A percentile compares a stretch with the other conserved stretches of the same genome.
These are phyloP conservation scores for Chloropicon primus DNA, from an alignment of 139 green algal species.

Conservation along the genomic window DNA sequence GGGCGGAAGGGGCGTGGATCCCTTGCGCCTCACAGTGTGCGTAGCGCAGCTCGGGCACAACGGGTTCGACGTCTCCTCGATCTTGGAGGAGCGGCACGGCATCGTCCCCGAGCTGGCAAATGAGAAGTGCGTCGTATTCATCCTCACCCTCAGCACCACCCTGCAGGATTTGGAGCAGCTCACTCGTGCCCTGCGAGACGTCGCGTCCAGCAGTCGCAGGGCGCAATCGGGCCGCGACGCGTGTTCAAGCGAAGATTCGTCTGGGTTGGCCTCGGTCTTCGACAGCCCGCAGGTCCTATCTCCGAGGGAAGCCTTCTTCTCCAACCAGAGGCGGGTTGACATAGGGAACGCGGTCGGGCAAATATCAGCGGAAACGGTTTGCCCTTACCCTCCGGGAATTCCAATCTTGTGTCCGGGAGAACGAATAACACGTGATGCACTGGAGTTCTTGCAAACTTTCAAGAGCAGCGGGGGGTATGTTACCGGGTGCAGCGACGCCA, in stretches of 20 bases:
- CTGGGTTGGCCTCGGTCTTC: neutral
- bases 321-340: neutral
- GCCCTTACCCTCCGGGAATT: neutral
- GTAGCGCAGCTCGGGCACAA: conserved; percentile 28
- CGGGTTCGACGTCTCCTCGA: conserved; percentile 31
- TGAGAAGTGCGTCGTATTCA: conserved; percentile 45
- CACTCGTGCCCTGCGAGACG: neutral
- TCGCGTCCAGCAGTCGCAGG: too few relatives aligned
- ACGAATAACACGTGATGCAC: neutral
- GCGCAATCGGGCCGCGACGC: too few relatives aligned
- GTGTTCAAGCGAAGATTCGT: too few relatives aligned
- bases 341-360: neutral
- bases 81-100: conserved; percentile 35
- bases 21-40: conserved; percentile 54
- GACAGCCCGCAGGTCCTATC: neutral
- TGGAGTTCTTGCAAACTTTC: neutral
- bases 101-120: conserved; percentile 69
- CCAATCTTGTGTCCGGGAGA: neutral
- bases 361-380: neutral
- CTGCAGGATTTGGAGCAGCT: neutral
- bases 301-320: neutral
- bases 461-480: neutral
- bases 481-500: neutral
- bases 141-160: neutral
- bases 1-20: conserved; percentile 32